These are phyloP conservation scores for Phytophthora pinifolia DNA, from an alignment of 352 stramenopile genomes.

Conservation along the genomic window DNA sequence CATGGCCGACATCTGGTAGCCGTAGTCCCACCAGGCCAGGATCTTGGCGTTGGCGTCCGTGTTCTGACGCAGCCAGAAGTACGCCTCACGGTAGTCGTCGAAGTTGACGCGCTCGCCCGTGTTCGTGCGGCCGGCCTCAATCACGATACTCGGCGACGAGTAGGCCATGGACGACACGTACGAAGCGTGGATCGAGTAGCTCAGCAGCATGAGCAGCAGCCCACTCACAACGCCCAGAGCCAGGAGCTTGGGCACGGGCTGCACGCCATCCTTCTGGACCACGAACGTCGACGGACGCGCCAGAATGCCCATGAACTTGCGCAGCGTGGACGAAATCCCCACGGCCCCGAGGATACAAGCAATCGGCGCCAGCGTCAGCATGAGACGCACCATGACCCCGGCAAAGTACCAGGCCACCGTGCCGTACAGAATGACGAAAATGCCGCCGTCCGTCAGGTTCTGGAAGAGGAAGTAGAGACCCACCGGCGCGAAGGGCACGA, in stretches of 20 bases:
- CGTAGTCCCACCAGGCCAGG: slow-evolving; percentile 92
- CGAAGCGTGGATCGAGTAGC: slow-evolving; percentile 87
- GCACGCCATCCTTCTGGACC: slow-evolving; percentile 50
- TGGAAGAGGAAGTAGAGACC: slow-evolving; percentile 91
- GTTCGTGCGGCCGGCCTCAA: slow-evolving; percentile 74
- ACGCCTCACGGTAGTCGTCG: slow-evolving; percentile 98
- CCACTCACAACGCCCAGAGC: slow-evolving; percentile 57
- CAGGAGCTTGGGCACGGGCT: slow-evolving; percentile 64
- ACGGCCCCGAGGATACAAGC: slow-evolving; percentile 91
- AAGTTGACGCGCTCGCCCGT: slow-evolving; percentile 87
- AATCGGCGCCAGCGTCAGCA: slow-evolving; percentile 91
- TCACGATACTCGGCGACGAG: slow-evolving; percentile 92
- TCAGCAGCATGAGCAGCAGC: slow-evolving; percentile 74
- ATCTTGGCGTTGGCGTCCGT: slow-evolving; percentile 88
- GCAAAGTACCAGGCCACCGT: slow-evolving; percentile 93
- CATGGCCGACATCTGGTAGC: slow-evolving; percentile 93
- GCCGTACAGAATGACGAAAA: slow-evolving; percentile 94
- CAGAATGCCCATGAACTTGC: slow-evolving; percentile 80
- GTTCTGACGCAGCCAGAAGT: slow-evolving; percentile 91
- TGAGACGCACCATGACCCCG: slow-evolving; percentile 92
- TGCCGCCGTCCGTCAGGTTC: slow-evolving; percentile 86
- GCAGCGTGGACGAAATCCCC: slow-evolving; percentile 76
- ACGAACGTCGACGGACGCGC: slow-evolving; percentile 56
- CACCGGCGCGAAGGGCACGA: slow-evolving; percentile 90
- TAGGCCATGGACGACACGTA: slow-evolving; percentile 92